A percentile compares a stretch with the other conserved stretches of the same genome.
These are phyloP conservation scores for Cerrena zonata DNA, from an alignment of 1,284 basidiomycete genomes.

Conservation along the genomic window DNA sequence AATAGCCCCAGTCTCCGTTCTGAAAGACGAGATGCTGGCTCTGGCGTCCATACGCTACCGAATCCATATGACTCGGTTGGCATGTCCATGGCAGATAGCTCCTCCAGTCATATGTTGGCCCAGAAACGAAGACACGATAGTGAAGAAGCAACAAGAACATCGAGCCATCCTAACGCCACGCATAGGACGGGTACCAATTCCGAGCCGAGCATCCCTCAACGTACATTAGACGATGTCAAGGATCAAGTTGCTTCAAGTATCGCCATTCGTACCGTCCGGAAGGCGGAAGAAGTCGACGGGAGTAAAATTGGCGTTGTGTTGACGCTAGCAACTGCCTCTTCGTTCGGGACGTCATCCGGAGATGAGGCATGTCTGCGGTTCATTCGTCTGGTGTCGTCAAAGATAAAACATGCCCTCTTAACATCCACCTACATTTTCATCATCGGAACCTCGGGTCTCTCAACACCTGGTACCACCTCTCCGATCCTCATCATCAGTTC, in stretches of 20 bases:
- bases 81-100: not conserved
- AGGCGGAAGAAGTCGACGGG: constrained; percentile 43
- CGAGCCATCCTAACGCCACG: not conserved
- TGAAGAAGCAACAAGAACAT: not conserved
- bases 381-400: constrained; percentile 45
- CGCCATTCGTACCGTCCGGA: constrained; percentile 48
- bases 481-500: constrained; percentile 55
- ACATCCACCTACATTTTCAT: constrained; percentile 50
- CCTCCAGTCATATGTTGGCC: not conserved
- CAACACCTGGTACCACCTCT: constrained; percentile 12
- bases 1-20: not conserved
- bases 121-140: not conserved
- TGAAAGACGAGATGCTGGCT: not conserved
- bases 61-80: not conserved
- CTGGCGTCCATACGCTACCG: not conserved
- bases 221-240: constrained; percentile 56
- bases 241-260: constrained; percentile 57
- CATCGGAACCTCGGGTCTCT: constrained; percentile 41
- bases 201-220: not conserved
- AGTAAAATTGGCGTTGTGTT: constrained; percentile 53
- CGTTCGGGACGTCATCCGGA: not conserved
- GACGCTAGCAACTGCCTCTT: constrained; percentile 36
- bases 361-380: constrained; percentile 28
- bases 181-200: not conserved
- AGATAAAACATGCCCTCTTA: constrained; percentile 36